These are phyloP conservation scores for Coemansia sp. DNA, from an alignment of 192 early-diverging fungal species.

Conservation along the genomic window DNA sequence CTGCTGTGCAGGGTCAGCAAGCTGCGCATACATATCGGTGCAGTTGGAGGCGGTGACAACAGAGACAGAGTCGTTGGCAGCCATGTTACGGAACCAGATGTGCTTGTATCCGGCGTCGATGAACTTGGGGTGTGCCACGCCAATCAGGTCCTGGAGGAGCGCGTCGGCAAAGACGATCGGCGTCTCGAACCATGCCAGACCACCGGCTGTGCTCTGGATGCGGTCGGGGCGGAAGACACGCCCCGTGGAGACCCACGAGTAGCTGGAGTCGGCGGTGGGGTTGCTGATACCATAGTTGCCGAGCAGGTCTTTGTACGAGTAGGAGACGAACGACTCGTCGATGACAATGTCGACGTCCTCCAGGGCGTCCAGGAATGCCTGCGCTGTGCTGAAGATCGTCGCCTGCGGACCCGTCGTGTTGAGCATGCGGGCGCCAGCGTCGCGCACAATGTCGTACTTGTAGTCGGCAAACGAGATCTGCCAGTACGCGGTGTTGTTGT, in stretches of 20 bases:
- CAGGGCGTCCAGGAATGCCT: constrained; percentile 58
- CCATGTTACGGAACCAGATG: constrained; percentile 74
- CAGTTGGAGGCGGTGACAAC: constrained; percentile 57
- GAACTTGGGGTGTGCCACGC: constrained; percentile 61
- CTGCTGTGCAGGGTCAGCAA: constrained; percentile 24
- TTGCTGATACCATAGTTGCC: constrained; percentile 59
- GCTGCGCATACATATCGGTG: constrained; percentile 48
- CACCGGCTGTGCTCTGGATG: constrained; percentile 60
- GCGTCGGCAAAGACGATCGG: constrained; percentile 68
- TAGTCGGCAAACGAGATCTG: constrained; percentile 58
- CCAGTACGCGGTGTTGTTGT: constrained; percentile 72
- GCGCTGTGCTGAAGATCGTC: constrained; percentile 40
- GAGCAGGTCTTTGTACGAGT: constrained; percentile 54
- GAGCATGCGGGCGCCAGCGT: constrained; percentile 68
- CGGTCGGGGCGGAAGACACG: constrained; percentile 71
- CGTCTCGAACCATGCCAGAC: constrained; percentile 70
- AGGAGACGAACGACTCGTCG: constrained; percentile 66
- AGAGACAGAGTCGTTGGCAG: constrained; percentile 56
- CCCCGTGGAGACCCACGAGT: constrained; percentile 65
- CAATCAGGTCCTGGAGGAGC: constrained; percentile 68
- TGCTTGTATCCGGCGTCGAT: constrained; percentile 54
- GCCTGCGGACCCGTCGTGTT: constrained; percentile 41
- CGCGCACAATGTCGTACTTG: constrained; percentile 60
- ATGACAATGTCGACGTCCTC: constrained; percentile 65
- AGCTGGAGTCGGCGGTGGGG: constrained; percentile 25